Percentiles rank a stretch among this genome's conserved stretches.
Conservation (phyloP, 495 filamentous ascomycete genomes). For the Aspergillus saccharolyticus region DNA sequence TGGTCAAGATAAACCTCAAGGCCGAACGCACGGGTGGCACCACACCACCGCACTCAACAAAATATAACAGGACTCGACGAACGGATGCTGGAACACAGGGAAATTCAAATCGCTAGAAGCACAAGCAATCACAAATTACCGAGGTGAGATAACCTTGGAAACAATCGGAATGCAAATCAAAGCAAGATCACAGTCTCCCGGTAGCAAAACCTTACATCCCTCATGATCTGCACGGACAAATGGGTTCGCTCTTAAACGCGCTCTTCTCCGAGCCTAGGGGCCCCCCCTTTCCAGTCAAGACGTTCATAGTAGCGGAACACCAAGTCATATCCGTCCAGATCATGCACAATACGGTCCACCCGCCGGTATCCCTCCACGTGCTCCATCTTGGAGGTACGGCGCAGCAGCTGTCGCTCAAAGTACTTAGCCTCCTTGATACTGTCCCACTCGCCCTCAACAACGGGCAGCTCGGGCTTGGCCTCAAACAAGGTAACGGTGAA, state of each 20-base stretch:
- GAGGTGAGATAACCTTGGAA: not conserved
- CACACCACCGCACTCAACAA: not conserved
- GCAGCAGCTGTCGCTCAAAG: conserved; percentile 39
- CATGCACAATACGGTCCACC: conserved; percentile 93
- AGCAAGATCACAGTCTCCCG: conserved; percentile 4
- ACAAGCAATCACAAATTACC: conserved; percentile 4
- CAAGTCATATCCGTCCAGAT: conserved; percentile 94
- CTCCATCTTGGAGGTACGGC: conserved; percentile 69
- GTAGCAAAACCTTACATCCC: not conserved
- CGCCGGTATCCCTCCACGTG: conserved; percentile 80
- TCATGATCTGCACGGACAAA: conserved; percentile 1
- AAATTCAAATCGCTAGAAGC: conserved; percentile 9
- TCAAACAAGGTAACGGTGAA: conserved; percentile 98
- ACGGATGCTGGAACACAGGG: not conserved
- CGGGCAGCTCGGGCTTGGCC: conserved; percentile 55
- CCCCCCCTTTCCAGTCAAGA: conserved; percentile 80
- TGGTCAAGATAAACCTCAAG: not conserved
- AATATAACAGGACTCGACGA: not conserved
- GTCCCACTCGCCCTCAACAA: conserved; percentile 27
- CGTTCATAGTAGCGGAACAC: conserved; percentile 97
- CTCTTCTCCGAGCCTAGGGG: conserved; percentile 66
- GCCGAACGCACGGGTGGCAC: not conserved
- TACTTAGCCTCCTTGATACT: conserved; percentile 38
- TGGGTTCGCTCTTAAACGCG: conserved; percentile 25
- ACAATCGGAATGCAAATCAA: not conserved